Evolutionary conservation across 2,329 filamentous ascomycete genomes (phyloP).

Genomic region (Basipetospora sp.): DNA sequence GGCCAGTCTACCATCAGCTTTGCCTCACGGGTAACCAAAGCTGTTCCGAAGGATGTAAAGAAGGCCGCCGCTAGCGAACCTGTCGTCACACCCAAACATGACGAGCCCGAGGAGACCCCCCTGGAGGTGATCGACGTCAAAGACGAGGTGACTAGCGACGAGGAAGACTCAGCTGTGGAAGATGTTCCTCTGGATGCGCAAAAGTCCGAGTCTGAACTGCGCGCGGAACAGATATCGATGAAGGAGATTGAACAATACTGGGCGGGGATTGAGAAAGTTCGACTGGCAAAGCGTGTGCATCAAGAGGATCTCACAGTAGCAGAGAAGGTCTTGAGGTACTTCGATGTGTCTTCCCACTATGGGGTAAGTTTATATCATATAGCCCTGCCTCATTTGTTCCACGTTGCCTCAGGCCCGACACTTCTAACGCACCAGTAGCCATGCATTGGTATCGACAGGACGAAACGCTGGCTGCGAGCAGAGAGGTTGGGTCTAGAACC

Average conservation of each 20-base stretch:
- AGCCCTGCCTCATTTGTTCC: not conserved
- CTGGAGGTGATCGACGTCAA: constrained; percentile 10
- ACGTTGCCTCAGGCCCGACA: too few relatives aligned
- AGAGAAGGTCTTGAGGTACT: constrained; percentile 82
- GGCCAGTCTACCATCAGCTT: constrained; percentile 44
- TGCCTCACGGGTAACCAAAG: constrained; percentile 41
- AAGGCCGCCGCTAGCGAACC: too few relatives aligned
- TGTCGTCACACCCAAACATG: too few relatives aligned
- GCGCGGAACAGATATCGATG: constrained; percentile 51
- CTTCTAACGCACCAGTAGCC: constrained; percentile 38
- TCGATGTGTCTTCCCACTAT: constrained; percentile 81
- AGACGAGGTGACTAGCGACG: constrained; percentile 12
- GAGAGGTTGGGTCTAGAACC: constrained; percentile 70
- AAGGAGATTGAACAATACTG: constrained; percentile 65
- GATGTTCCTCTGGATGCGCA: constrained; percentile 14
- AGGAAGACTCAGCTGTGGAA: constrained; percentile 12
- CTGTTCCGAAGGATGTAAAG: constrained; percentile 32
- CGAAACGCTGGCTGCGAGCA: constrained; percentile 79
- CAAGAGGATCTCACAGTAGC: constrained; percentile 55
- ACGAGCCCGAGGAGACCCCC: constrained; percentile 10
- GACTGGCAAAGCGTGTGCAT: constrained; percentile 59
- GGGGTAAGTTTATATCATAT: constrained; percentile 50
- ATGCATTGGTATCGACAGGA: constrained; percentile 67
- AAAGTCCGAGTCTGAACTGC: constrained; percentile 37
- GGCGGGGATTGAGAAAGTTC: constrained; percentile 52